These are phyloP conservation scores for Serpula lacrymans DNA, from an alignment of 768 basidiomycete species.

Conservation along the genomic window DNA sequence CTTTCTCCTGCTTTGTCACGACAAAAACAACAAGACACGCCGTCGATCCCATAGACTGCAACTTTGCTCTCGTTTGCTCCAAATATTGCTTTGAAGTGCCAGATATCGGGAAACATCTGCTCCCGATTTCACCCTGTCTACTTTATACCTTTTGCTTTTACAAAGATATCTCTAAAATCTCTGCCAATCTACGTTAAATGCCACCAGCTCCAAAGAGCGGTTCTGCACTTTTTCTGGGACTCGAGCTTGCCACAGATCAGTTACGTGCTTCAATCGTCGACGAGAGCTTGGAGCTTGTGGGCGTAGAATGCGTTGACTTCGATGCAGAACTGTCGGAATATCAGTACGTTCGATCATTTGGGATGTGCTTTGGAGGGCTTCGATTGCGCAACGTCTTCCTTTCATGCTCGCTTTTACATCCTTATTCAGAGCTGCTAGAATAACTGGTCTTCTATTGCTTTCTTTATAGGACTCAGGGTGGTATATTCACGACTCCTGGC, in stretches of 20 bases:
- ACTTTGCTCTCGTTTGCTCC: constrained; percentile 18
- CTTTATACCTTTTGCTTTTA: constrained; percentile 13
- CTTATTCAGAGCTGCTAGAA: no score
- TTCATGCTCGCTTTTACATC: no score
- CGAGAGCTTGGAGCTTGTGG: constrained; percentile 76
- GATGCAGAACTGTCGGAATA: constrained; percentile 77
- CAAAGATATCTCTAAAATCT: constrained; percentile 5
- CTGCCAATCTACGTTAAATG: constrained; percentile 16
- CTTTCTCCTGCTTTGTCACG: constrained; percentile 19
- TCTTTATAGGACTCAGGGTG: constrained; percentile 68
- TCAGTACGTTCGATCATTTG: constrained; percentile 52
- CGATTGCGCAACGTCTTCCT: no score
- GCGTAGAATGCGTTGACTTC: constrained; percentile 81
- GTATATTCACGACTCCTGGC: constrained; percentile 82
- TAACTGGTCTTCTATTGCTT: constrained; percentile 8
- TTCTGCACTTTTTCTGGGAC: constrained; percentile 71
- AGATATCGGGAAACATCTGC: no score
- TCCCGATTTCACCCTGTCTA: constrained; percentile 25
- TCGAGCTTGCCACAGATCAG: constrained; percentile 84
- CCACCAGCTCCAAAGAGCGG: constrained; percentile 37
- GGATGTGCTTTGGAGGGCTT: no score
- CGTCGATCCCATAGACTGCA: constrained; percentile 5
- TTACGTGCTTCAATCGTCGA: constrained; percentile 81
- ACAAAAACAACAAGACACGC: constrained; percentile 20
- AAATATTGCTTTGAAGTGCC: constrained; percentile 23